These are phyloP conservation scores for Mucuna pruriens DNA, from an alignment of 306 rosid genomes.

Conservation along the genomic window DNA sequence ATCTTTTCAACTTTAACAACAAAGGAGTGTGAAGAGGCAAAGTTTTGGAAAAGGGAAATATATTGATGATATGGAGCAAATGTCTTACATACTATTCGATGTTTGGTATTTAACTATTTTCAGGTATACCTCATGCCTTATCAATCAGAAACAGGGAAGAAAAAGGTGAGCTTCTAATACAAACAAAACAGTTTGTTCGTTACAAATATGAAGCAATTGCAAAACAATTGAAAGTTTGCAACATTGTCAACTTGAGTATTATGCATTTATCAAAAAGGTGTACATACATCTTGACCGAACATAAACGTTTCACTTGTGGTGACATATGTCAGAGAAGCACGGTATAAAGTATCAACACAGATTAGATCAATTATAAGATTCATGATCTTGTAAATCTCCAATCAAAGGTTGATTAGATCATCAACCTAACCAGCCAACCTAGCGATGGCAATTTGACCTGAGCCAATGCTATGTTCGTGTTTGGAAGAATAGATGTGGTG, in stretches of 20 bases:
- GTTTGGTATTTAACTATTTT: slow-evolving; percentile 20
- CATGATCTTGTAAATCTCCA: background rate
- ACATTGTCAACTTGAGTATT: background rate
- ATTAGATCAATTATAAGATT: background rate
- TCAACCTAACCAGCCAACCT: slow-evolving; percentile 10
- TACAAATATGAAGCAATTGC: slow-evolving; percentile 20
- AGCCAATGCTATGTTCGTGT: background rate
- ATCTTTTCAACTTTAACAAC: background rate
- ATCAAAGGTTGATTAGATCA: background rate
- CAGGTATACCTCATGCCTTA: background rate
- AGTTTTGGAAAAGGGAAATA: background rate
- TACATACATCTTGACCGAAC: background rate
- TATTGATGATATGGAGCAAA: background rate
- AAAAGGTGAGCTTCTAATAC: background rate
- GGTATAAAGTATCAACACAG: background rate
- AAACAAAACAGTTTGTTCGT: background rate
- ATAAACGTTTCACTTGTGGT: background rate
- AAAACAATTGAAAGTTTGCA: background rate
- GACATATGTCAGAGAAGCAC: background rate
- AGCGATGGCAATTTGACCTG: background rate
- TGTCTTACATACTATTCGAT: background rate
- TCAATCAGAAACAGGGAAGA: background rate
- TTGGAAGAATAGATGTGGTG: background rate
- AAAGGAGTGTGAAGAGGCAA: slow-evolving; percentile 13
- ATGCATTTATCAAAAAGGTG: slow-evolving; percentile 12